phyloP scores from a whole-genome alignment of 2,329 filamentous ascomycete species.

The Chalaropsis thielavioides region DNA sequence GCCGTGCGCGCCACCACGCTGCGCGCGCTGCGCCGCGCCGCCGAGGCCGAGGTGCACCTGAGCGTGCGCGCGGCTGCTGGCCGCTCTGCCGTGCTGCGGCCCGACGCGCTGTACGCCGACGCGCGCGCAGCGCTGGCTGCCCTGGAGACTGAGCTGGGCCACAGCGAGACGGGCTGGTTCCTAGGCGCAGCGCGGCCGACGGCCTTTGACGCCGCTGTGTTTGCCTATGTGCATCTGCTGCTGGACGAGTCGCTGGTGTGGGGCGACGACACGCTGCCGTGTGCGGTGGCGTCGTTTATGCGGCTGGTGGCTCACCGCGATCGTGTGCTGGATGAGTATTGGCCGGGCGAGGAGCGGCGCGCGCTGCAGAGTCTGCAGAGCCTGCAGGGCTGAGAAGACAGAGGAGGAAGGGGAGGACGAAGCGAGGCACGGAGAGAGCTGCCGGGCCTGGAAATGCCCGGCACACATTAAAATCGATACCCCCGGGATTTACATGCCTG shows the following conservation, averaged over 20 bases:
- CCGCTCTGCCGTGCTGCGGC: conserved; percentile 28
- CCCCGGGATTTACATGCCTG: not conserved
- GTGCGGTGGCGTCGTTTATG: conserved; percentile 40
- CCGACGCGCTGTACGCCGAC: conserved; percentile 29
- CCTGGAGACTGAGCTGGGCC: conserved; percentile 30
- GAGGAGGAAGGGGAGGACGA: not conserved
- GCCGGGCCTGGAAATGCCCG: not conserved
- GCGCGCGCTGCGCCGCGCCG: conserved; percentile 55
- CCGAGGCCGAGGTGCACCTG: conserved; percentile 51
- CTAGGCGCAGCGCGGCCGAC: conserved; percentile 41
- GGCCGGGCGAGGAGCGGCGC: conserved; percentile 6
- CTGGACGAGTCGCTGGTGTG: conserved; percentile 50
- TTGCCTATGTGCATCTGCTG: conserved; percentile 76
- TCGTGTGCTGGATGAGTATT: conserved; percentile 24
- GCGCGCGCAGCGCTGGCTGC: conserved; percentile 34
- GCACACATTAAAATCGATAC: not conserved
- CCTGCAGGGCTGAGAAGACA: not conserved
- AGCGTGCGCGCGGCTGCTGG: conserved; percentile 34
- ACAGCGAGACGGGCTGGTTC: conserved; percentile 32
- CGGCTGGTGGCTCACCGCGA: conserved; percentile 42
- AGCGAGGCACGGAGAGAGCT: not conserved
- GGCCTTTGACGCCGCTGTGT: conserved; percentile 76
- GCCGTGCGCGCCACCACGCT: conserved; percentile 50
- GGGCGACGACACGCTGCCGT: conserved; percentile 45
- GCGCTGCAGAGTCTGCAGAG: not conserved